Conservation (phyloP, 2,329 filamentous ascomycete genomes). For the Simplicillium aogashimaense region DNA sequence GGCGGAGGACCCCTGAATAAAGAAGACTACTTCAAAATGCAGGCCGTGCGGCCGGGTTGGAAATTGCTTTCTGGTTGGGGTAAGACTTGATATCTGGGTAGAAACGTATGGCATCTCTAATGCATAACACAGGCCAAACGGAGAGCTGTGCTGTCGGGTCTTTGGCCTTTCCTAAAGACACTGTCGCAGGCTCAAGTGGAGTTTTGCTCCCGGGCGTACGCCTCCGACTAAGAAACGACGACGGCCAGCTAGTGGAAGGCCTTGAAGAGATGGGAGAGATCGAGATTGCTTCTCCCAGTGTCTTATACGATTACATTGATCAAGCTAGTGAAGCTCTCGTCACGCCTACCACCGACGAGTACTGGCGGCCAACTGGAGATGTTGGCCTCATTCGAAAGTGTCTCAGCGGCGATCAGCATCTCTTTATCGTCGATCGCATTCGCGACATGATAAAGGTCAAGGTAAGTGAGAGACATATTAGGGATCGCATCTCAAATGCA, state of each 20-base stretch:
- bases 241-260: conserved; percentile 1
- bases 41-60: not conserved
- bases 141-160: conserved; percentile 1
- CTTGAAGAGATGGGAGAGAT: conserved; percentile 3
- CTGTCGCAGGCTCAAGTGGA: conserved; percentile 4
- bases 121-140: conserved; percentile 1
- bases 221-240: conserved; percentile 1
- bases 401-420: conserved; percentile 2
- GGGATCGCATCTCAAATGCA: too few relatives aligned
- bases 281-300: conserved; percentile 1
- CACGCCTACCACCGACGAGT: not conserved
- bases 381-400: conserved; percentile 1
- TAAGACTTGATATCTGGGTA: not conserved
- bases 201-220: conserved; percentile 1
- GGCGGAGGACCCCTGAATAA: conserved; percentile 2
- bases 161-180: not conserved
- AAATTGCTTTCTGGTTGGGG: conserved; percentile 3
- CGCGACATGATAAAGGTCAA: conserved; percentile 6
- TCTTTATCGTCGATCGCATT: conserved; percentile 4
- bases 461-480: conserved; percentile 1
- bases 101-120: not conserved
- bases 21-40: not conserved
- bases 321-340: conserved; percentile 1
- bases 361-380: conserved; percentile 4
- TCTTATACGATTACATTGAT: conserved; percentile 1